Percentiles rank a stretch among this genome's conserved stretches.
phyloP scores from a whole-genome alignment of 805 yeast genomes.

The Metschnikowia vanudenii region DNA sequence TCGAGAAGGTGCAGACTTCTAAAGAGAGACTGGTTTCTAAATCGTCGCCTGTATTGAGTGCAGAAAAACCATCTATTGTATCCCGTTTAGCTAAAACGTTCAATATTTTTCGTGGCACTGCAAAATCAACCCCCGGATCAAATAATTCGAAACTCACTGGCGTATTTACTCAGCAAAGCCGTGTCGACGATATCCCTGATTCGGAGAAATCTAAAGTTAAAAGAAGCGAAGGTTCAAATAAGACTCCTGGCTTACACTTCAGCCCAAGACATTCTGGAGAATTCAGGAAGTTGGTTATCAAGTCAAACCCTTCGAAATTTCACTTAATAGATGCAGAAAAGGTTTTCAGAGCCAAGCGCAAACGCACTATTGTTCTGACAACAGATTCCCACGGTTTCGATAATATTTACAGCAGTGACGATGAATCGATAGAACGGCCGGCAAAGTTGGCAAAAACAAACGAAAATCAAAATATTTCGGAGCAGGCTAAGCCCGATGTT shows the following conservation, averaged over 20 bases:
- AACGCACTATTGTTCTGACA: slow-evolving; percentile 24
- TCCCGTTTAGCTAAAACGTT: slow-evolving; percentile 36
- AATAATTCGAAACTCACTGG: slow-evolving; percentile 26
- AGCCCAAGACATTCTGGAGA: slow-evolving; percentile 19
- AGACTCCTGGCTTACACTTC: not conserved
- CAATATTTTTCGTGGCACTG: slow-evolving; percentile 27
- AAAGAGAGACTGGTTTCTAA: slow-evolving; percentile 21
- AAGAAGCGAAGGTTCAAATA: not conserved
- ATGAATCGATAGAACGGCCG: slow-evolving; percentile 9
- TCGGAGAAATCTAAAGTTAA: not conserved
- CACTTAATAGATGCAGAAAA: slow-evolving; percentile 43
- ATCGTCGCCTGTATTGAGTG: slow-evolving; percentile 7
- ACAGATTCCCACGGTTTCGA: not conserved
- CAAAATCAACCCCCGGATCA: slow-evolving; percentile 8
- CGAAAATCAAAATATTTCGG: not conserved
- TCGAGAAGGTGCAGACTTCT: slow-evolving; percentile 15
- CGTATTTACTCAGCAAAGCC: slow-evolving; percentile 30
- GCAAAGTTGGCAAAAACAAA: not conserved
- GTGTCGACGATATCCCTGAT: slow-evolving; percentile 14
- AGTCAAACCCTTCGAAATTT: slow-evolving; percentile 40
- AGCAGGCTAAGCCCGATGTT: not conserved
- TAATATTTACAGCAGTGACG: slow-evolving; percentile 24
- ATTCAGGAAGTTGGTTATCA: slow-evolving; percentile 36
- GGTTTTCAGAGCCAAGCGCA: slow-evolving; percentile 36
- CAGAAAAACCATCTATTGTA: slow-evolving; percentile 28